Conservation (phyloP, 2,329 filamentous ascomycete genomes). For the Trichophyton mentagrophytes region DNA sequence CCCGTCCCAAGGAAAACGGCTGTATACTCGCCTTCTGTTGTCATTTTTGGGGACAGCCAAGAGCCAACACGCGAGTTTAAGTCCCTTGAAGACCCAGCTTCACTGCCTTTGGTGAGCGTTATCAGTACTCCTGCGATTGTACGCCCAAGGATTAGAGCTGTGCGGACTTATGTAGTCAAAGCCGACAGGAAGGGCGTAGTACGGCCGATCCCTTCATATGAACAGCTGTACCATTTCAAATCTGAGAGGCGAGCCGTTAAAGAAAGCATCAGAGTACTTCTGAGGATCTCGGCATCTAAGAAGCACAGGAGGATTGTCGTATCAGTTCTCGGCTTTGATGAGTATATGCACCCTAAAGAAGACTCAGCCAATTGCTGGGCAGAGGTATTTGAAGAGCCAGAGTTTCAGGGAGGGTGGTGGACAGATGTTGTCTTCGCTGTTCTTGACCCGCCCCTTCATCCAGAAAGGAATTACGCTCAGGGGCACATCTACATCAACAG, state of each 20-base stretch:
- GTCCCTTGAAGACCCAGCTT: conserved; percentile 4
- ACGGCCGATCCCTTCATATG: neutral
- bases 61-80: conserved; percentile 5
- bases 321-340: conserved; percentile 52
- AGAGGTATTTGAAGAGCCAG: conserved; percentile 43
- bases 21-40: conserved; percentile 9
- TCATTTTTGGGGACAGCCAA: conserved; percentile 6
- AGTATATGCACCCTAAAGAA: conserved; percentile 44
- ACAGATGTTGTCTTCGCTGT: conserved; percentile 50
- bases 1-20: conserved; percentile 2
- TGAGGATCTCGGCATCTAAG: conserved; percentile 8
- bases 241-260: conserved; percentile 7
- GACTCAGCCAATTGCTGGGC: conserved; percentile 47
- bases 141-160: conserved; percentile 1
- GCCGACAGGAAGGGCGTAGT: neutral
- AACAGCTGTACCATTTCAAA: neutral
- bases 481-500: conserved; percentile 11
- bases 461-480: conserved; percentile 15
- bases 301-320: conserved; percentile 32
- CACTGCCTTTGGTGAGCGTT: conserved; percentile 8
- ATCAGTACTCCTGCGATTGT: conserved; percentile 7
- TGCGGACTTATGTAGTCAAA: neutral
- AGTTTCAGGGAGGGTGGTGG: conserved; percentile 50
- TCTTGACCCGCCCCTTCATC: conserved; percentile 18
- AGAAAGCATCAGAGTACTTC: conserved; percentile 9